A percentile compares a stretch with the other conserved stretches of the same genome.
These are phyloP conservation scores for Lumnitzera racemosa DNA, from an alignment of 345 rosid genomes.

Conservation along the genomic window DNA sequence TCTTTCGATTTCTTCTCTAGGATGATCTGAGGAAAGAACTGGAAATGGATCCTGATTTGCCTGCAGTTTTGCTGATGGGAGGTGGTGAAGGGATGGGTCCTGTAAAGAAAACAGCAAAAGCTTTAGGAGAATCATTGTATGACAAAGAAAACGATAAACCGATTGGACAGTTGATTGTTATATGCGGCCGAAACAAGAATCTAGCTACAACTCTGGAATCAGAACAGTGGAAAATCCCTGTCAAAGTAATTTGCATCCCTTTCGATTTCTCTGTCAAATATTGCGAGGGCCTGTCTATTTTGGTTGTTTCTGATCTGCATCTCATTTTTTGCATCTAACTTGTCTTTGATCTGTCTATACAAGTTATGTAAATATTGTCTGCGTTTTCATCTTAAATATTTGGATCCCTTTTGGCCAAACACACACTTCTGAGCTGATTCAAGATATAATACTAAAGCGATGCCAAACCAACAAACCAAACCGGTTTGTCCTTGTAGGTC, in stretches of 20 bases:
- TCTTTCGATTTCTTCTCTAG: constrained; percentile 17
- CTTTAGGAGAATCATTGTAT: constrained; percentile 57
- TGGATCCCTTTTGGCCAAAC: no score
- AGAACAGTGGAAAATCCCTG: constrained; percentile 70
- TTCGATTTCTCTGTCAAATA: no score
- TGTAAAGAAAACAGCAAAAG: constrained; percentile 75
- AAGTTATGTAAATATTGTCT: background rate
- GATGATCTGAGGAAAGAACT: constrained; percentile 76
- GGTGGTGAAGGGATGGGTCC: constrained; percentile 99
- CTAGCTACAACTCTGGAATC: constrained; percentile 61
- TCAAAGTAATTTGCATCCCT: constrained; percentile 41
- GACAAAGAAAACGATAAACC: constrained; percentile 46
- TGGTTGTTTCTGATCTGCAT: no score
- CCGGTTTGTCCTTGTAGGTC: constrained; percentile 30
- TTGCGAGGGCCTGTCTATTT: no score
- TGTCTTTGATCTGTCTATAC: no score
- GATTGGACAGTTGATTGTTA: constrained; percentile 76
- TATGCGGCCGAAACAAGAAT: constrained; percentile 82
- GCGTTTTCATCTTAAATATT: background rate
- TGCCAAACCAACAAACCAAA: no score
- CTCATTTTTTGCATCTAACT: no score
- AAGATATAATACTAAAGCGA: no score
- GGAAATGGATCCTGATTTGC: constrained; percentile 65
- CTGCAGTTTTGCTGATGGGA: constrained; percentile 94
- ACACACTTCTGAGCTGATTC: no score